These are phyloP conservation scores for Dipteronia sinensis DNA, from an alignment of 345 rosid species.

Conservation along the genomic window DNA sequence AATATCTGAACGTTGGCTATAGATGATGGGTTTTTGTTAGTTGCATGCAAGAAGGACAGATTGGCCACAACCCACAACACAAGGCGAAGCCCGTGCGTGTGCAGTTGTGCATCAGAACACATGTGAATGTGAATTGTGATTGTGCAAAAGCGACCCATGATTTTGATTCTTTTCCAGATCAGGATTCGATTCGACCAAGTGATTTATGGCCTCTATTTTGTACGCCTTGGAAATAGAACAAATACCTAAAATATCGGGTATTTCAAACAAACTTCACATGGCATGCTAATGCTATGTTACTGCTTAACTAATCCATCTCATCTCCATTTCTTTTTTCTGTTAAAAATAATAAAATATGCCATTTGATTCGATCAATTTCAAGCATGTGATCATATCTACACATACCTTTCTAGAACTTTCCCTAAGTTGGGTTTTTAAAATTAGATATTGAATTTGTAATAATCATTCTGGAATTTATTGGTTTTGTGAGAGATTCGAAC, in stretches of 20 bases:
- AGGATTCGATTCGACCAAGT: background rate
- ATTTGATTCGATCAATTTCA: no score
- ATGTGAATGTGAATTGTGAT: background rate
- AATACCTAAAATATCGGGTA: background rate
- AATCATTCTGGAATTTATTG: no score
- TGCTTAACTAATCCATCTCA: background rate
- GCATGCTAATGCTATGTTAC: background rate
- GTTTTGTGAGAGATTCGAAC: no score
- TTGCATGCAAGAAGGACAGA: background rate
- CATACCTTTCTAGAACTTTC: no score
- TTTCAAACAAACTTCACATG: conserved; percentile 1
- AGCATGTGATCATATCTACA: no score
- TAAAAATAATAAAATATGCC: no score
- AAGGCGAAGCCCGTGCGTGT: background rate
- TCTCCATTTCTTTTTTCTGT: background rate
- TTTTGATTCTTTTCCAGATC: conserved; percentile 14
- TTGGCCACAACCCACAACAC: no score
- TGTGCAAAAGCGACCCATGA: conserved; percentile 4
- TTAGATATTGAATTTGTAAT: no score
- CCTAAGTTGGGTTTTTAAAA: no score
- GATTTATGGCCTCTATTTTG: background rate
- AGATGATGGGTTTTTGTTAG: background rate
- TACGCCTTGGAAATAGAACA: background rate
- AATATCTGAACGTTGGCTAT: no score
- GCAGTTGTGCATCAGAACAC: background rate